phyloP scores from a whole-genome alignment of 169 alveolate species.

The Miamiensis avidus region DNA sequence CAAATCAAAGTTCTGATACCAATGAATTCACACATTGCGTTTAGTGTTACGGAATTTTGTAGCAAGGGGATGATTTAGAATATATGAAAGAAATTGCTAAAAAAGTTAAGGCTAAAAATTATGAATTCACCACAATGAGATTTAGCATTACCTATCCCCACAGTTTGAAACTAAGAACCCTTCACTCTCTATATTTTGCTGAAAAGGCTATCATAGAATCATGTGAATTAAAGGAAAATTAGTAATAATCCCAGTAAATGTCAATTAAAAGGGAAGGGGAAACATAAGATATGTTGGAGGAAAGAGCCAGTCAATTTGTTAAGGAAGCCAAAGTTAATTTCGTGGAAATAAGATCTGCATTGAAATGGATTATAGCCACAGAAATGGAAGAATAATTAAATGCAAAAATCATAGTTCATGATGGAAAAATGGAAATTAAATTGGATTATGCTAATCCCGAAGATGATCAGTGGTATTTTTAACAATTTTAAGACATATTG shows the following conservation, averaged over 20 bases:
- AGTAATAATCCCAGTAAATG: slow-evolving; percentile 12
- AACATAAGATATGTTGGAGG: not conserved
- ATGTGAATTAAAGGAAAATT: not conserved
- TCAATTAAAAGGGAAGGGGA: not conserved
- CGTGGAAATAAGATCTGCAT: slow-evolving; percentile 31
- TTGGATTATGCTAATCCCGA: too few relatives aligned
- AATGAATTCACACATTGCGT: too few relatives aligned
- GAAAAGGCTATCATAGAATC: slow-evolving; percentile 15
- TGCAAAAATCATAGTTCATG: too few relatives aligned
- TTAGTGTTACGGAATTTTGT: slow-evolving; percentile 54
- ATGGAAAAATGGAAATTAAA: too few relatives aligned
- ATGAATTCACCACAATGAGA: slow-evolving; percentile 50
- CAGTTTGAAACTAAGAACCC: slow-evolving; percentile 6
- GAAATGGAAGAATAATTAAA: not conserved
- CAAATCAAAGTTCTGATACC: too few relatives aligned
- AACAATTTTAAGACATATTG: too few relatives aligned
- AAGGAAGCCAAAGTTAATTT: slow-evolving; percentile 1
- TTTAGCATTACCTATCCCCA: slow-evolving; percentile 38
- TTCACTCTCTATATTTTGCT: slow-evolving; percentile 4
- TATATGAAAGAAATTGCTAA: slow-evolving; percentile 1
- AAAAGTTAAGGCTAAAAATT: slow-evolving; percentile 26
- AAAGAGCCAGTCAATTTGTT: not conserved
- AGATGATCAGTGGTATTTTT: too few relatives aligned
- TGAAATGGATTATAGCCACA: slow-evolving; percentile 8
- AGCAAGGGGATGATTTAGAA: slow-evolving; percentile 30